Base-by-base conservation (phyloP, 345 rosid species). In the Eutrema japonicum region DNA sequence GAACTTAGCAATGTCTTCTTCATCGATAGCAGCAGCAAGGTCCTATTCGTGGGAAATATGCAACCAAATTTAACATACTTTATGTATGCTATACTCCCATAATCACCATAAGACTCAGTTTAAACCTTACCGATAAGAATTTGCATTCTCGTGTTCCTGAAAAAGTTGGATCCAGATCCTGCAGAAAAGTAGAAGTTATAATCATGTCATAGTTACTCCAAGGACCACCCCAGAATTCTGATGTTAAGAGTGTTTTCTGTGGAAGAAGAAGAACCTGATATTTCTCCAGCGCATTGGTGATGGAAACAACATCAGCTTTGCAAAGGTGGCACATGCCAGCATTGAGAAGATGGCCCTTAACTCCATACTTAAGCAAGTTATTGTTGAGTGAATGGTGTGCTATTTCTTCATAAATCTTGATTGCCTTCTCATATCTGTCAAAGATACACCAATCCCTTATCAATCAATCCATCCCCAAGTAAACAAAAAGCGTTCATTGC, bases 281-380 rank as follows among this genome's bases (percentile, higher is more conserved):
- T 69, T 81, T 79, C 81, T 95, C 99, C 56, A 95, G 83, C 2
- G 99, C 99, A 80, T 92, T 95, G 14, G 82, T 82, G 68, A 95
- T 86, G 71, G 97, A 86, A 86, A 91, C 89, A 68, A 84, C 83
- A 76, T 95, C 99, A 2, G 87, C 91, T 82, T 89, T 89, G 88
- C 97, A 92, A 64, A 95, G 92, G 71, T 92, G 96, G 81, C 97
- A 92, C 78, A 95, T 69, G 72, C 99, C 99, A 70, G 99, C 97
- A 82, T 85, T 95, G 62, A 95, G 93, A 80, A 95, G 90, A 83
- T 95, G 97, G 22, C 99, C 99, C 81, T 91, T 92, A 71, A 88
- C 98, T 80, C 97, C 97, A 77, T 94, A 92, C 77, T 92, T 94
- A 45, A 95, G 96, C 82, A 95, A 82, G 87, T 90, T 88, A 61